Evolutionary conservation across 2,329 filamentous ascomycete species (phyloP), one percentile per base, ranked within the genome.

Genomic region (Botrytis sinoallii): DNA sequence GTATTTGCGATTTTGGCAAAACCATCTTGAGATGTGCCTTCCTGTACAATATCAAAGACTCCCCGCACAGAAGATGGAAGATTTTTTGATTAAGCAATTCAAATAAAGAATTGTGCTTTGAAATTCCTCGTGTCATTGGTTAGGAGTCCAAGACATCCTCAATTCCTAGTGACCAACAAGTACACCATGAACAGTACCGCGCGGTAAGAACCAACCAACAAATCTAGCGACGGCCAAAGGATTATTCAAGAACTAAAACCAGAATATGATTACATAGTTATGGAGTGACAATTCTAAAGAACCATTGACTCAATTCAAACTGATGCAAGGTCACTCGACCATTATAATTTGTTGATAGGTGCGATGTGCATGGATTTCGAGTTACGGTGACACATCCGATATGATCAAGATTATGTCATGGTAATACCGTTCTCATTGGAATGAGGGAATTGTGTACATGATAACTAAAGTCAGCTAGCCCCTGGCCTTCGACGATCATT

Each of bases 201-300:
- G 44, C 64, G 64, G n/a, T n/a, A 66, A 66, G 32, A n/a, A n/a
- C 29, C 29, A n/a, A 66, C 42, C 64, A 66, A 66, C 64, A 48
- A 4, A n/a, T 32, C 10, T 32, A 64, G 14, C 44, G 5, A 35
- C 1, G 29, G 29, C 29, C 42, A 25, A 35, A 35, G 8, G 18
- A 48, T 25, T 48, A 35, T 14, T 32, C 10, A 20, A 35, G 18
- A 46, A 10, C 29, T 0, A 29, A 25, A 35, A 22, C 1, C 22
- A 32, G 20, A 48, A 9, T 25, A 18, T 18, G 1, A 66, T 66
- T 35, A 48, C 12, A 29, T 48, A 25, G 35, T 32, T 32, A n/a
- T 48, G 35, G 18, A 66, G 20, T 48, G 14, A 48, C 1, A 35
- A 20, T 8, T 1, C n/a, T 44, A 4, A 25, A 29, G 12, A 18